Conservation (phyloP, 148 eudicot genomes). For the Heliosperma pusillum region DNA sequence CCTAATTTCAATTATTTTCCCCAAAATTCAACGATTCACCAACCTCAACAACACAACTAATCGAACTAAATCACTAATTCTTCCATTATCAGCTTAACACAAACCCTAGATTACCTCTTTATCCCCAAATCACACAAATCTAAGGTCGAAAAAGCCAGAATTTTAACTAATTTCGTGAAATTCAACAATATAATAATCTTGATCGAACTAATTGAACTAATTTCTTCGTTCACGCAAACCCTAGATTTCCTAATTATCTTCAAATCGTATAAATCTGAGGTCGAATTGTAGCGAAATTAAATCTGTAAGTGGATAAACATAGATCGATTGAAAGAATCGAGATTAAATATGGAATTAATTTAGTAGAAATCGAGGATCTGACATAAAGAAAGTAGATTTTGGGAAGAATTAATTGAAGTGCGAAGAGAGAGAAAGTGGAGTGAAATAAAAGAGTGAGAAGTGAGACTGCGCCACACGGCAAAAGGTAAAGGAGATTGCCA, state of each 20-base stretch:
- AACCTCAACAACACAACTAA: neutral
- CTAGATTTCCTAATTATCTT: slow-evolving; percentile 3
- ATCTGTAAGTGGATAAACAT: neutral
- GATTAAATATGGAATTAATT: neutral
- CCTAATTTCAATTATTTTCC: neutral
- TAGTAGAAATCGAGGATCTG: slow-evolving; percentile 23
- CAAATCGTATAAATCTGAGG: neutral
- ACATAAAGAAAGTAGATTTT: slow-evolving; percentile 20
- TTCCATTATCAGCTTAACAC: neutral
- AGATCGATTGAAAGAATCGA: slow-evolving; percentile 4
- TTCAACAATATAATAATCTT: neutral
- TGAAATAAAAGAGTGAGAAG: neutral
- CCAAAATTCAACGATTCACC: neutral
- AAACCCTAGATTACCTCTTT: slow-evolving; percentile 19
- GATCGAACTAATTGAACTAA: neutral
- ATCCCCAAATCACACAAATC: slow-evolving; percentile 17
- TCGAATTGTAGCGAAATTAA: neutral
- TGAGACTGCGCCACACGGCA: slow-evolving; percentile 15
- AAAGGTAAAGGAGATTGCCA: neutral
- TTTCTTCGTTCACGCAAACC: neutral
- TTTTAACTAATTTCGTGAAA: neutral
- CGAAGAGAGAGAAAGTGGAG: slow-evolving; percentile 9
- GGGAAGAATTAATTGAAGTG: slow-evolving; percentile 11
- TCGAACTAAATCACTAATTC: neutral
- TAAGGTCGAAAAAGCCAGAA: neutral